These are phyloP conservation scores for Pichia sp. DNA, from an alignment of 1,139 yeast species.

Conservation along the genomic window DNA sequence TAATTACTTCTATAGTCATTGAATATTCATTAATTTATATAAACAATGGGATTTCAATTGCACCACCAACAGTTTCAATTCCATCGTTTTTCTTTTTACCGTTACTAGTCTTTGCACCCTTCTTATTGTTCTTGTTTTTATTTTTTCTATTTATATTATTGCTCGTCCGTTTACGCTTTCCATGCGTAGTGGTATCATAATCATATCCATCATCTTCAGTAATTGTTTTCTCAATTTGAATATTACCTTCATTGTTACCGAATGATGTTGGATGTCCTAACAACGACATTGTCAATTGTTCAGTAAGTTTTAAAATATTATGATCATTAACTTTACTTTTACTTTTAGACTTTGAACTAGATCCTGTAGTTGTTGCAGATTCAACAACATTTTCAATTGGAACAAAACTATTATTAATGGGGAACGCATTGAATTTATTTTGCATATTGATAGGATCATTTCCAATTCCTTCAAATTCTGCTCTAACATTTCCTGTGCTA, in stretches of 20 bases:
- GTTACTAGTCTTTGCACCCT: slow-evolving; percentile 2
- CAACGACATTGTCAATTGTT: slow-evolving; percentile 15
- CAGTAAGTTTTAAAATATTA: slow-evolving; percentile 13
- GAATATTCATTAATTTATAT: slow-evolving; percentile 28
- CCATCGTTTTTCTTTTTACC: slow-evolving; percentile 19
- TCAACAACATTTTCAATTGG: background rate
- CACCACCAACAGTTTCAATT: slow-evolving; percentile 34
- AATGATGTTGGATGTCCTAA: slow-evolving; percentile 19
- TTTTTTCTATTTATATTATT: slow-evolving; percentile 3
- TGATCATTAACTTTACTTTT: background rate
- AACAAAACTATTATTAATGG: background rate
- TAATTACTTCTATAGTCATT: no score
- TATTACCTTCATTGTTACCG: background rate
- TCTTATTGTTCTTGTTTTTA: slow-evolving; percentile 7
- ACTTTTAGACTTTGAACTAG: background rate
- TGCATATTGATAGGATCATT: background rate
- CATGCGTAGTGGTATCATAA: slow-evolving; percentile 8
- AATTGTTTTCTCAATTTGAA: slow-evolving; percentile 12
- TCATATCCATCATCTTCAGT: slow-evolving; percentile 10
- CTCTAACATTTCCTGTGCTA: slow-evolving; percentile 1
- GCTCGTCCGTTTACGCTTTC: slow-evolving; percentile 4
- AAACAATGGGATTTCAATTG: slow-evolving; percentile 38
- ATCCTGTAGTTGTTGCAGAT: background rate
- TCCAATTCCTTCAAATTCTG: slow-evolving; percentile 8
- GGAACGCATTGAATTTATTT: background rate